Percentiles rank a stretch among this genome's conserved stretches.
phyloP scores from a whole-genome alignment of 1,284 basidiomycete species.

The Chondrostereum purpureum region DNA sequence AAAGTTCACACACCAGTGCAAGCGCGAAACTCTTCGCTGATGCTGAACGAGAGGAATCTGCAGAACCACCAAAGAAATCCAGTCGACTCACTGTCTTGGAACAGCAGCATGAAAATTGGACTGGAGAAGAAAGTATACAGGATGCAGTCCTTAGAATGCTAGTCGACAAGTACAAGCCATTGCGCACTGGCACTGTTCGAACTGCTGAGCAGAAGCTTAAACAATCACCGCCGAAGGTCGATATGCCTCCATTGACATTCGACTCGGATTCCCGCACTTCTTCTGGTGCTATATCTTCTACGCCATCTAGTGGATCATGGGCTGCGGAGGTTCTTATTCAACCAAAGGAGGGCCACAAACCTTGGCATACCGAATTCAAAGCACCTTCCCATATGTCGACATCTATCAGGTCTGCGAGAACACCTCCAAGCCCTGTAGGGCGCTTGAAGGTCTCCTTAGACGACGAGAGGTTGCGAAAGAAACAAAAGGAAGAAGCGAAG shows the following conservation, averaged over 20 bases:
- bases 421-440: conserved; percentile 25
- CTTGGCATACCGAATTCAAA: conserved; percentile 67
- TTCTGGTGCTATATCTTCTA: conserved; percentile 8
- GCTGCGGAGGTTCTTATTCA: conserved; percentile 44
- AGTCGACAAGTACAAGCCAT: conserved; percentile 78
- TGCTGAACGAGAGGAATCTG: conserved; percentile 49
- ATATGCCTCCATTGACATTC: conserved; percentile 15
- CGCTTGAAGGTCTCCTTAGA: conserved; percentile 24
- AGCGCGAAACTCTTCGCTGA: conserved; percentile 70
- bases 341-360: conserved; percentile 48
- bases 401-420: conserved; percentile 46
- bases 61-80: conserved; percentile 24
- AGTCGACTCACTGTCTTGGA: conserved; percentile 25
- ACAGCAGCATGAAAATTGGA: conserved; percentile 59
- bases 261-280: background rate
- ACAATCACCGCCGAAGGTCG: conserved; percentile 29
- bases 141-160: conserved; percentile 82
- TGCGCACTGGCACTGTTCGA: conserved; percentile 55
- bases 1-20: no score
- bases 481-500: conserved; percentile 47
- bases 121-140: conserved; percentile 65
- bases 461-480: conserved; percentile 44
- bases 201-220: conserved; percentile 74
- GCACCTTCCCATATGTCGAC: conserved; percentile 47
- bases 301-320: conserved; percentile 29